These are phyloP conservation scores for Hypoxylon rubiginosum DNA, from an alignment of 2,329 filamentous ascomycete genomes.

Conservation along the genomic window DNA sequence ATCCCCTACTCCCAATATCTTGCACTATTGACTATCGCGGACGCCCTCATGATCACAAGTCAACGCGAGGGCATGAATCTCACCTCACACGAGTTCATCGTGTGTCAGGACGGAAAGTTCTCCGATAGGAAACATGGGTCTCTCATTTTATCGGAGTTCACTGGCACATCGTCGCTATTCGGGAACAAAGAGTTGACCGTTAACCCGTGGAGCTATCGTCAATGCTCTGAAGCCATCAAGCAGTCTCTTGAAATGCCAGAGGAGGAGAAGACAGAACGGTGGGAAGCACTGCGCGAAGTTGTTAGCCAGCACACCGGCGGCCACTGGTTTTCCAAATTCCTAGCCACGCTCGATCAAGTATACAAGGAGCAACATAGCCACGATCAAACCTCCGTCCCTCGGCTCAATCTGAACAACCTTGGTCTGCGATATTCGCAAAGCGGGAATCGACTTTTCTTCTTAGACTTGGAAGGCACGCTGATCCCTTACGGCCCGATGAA, in stretches of 20 bases:
- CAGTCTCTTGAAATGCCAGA: constrained; percentile 83
- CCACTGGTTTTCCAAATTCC: constrained; percentile 86
- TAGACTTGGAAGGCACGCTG: constrained; percentile 94
- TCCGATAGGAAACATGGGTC: constrained; percentile 85
- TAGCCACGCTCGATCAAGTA: constrained; percentile 77
- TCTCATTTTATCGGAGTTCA: constrained; percentile 94
- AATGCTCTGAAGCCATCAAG: constrained; percentile 88
- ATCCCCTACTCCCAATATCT: constrained; percentile 94
- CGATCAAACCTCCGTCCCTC: constrained; percentile 87
- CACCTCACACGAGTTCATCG: constrained; percentile 93
- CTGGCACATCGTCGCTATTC: constrained; percentile 90
- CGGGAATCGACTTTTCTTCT: constrained; percentile 81
- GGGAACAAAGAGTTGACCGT: constrained; percentile 83
- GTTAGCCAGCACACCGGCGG: constrained; percentile 86
- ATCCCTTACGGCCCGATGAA: constrained; percentile 88
- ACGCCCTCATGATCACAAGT: constrained; percentile 93
- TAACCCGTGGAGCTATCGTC: constrained; percentile 95
- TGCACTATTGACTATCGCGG: constrained; percentile 89
- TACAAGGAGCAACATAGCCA: constrained; percentile 88
- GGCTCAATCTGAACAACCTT: constrained; percentile 78
- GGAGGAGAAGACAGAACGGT: constrained; percentile 80
- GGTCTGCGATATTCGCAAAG: constrained; percentile 75
- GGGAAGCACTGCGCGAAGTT: constrained; percentile 78
- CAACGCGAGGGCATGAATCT: constrained; percentile 98
- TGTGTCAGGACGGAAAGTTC: constrained; percentile 87